Conservation (phyloP, 2,329 filamentous ascomycete species). For the Arachnomyces sp. region DNA sequence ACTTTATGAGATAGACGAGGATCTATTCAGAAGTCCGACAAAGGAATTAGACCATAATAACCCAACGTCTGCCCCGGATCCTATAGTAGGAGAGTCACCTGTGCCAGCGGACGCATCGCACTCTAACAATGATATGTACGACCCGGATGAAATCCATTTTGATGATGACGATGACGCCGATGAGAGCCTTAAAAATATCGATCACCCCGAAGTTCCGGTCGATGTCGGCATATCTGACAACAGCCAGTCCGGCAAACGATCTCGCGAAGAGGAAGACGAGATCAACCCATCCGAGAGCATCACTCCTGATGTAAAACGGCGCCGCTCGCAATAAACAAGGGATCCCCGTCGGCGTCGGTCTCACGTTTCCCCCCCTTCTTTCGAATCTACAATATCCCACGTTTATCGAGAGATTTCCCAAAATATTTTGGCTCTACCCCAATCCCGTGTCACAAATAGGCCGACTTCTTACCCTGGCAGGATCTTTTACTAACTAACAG, state of each 20-base stretch:
- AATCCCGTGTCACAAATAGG: too few relatives aligned
- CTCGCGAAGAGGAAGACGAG: constrained; percentile 8
- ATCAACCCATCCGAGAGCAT: constrained; percentile 2
- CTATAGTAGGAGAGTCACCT: background rate
- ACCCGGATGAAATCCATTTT: constrained; percentile 18
- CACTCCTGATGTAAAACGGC: constrained; percentile 9
- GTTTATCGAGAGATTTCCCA: too few relatives aligned
- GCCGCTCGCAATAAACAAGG: constrained; percentile 8
- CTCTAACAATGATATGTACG: constrained; percentile 8
- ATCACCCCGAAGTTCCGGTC: constrained; percentile 17
- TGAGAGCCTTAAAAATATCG: constrained; percentile 21
- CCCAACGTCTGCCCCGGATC: constrained; percentile 10
- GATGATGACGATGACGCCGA: constrained; percentile 33
- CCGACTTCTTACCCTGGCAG: too few relatives aligned
- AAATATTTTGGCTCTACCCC: too few relatives aligned
- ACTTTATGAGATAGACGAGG: constrained; percentile 26
- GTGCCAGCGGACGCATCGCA: background rate
- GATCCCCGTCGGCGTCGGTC: too few relatives aligned
- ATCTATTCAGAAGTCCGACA: constrained; percentile 22
- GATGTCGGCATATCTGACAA: constrained; percentile 13
- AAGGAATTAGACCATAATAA: constrained; percentile 8
- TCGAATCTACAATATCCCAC: too few relatives aligned
- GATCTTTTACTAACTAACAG: too few relatives aligned
- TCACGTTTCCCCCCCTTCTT: too few relatives aligned
- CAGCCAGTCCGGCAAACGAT: constrained; percentile 11